Evolutionary conservation across 106 monocot species (phyloP).

Genomic region (Acorus calamus): DNA sequence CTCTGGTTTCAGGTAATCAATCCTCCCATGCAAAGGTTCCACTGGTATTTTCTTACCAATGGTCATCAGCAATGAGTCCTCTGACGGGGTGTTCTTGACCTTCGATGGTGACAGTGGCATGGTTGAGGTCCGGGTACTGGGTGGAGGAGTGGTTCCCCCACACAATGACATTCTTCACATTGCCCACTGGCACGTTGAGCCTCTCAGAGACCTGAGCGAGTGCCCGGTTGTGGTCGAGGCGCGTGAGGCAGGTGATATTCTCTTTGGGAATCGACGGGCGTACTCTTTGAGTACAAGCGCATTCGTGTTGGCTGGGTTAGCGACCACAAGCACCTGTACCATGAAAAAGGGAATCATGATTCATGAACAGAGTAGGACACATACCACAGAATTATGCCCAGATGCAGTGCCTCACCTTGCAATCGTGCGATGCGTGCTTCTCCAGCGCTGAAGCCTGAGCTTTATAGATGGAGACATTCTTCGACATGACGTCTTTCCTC

Average conservation of each 20-base stretch:
- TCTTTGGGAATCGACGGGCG: constrained; percentile 55
- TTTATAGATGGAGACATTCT: constrained; percentile 69
- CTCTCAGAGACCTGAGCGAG: constrained; percentile 52
- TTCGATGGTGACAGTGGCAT: constrained; percentile 39
- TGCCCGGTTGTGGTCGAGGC: constrained; percentile 76
- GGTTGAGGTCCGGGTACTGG: constrained; percentile 65
- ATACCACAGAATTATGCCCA: no score
- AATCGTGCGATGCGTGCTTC: constrained; percentile 51
- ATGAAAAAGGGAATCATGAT: not conserved
- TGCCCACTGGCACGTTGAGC: constrained; percentile 32
- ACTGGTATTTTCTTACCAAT: constrained; percentile 25
- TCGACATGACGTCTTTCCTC: constrained; percentile 63
- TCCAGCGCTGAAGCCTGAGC: constrained; percentile 65
- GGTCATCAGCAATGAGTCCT: constrained; percentile 48
- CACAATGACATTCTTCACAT: constrained; percentile 67
- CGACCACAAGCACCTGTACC: constrained; percentile 60
- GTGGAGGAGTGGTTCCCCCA: constrained; percentile 91
- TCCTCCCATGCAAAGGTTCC: no score
- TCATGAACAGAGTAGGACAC: no score
- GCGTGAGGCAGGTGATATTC: constrained; percentile 75
- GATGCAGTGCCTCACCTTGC: constrained; percentile 33
- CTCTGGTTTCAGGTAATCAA: no score
- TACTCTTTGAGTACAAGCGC: constrained; percentile 62
- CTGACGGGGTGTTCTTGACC: constrained; percentile 33
- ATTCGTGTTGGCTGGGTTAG: constrained; percentile 71